phyloP scores from a whole-genome alignment of 331 rosid species.

The Quercus tomentella region DNA sequence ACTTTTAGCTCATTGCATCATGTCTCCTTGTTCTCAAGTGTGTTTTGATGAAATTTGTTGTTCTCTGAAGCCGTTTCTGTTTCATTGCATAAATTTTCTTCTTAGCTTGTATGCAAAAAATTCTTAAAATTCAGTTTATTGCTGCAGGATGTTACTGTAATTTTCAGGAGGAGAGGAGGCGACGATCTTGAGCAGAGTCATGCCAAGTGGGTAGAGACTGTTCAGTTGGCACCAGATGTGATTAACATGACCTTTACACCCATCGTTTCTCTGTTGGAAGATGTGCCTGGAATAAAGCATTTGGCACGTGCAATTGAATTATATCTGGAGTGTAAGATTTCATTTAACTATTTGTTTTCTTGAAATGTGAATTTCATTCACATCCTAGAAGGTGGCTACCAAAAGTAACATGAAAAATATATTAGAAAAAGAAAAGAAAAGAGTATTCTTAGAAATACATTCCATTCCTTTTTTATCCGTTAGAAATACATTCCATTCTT shows the following conservation, averaged over 20 bases:
- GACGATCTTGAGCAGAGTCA: conserved; percentile 98
- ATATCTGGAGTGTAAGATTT: conserved; percentile 82
- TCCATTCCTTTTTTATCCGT: too few relatives aligned
- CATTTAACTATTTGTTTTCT: conserved; percentile 7
- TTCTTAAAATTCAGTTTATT: conserved; percentile 1
- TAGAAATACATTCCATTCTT: neutral
- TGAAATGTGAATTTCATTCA: conserved; percentile 11
- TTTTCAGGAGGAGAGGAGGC: conserved; percentile 99
- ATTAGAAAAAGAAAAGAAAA: neutral
- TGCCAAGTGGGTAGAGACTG: conserved; percentile 85
- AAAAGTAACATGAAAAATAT: neutral
- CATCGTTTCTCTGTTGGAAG: conserved; percentile 88
- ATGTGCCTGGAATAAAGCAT: conserved; percentile 76
- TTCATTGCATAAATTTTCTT: conserved; percentile 3
- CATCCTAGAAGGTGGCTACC: neutral
- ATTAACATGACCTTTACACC: conserved; percentile 95
- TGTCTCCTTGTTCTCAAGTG: conserved; percentile 10
- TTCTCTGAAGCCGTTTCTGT: neutral
- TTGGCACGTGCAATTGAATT: conserved; percentile 85
- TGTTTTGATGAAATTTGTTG: neutral
- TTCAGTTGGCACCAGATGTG: conserved; percentile 84
- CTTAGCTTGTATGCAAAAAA: neutral
- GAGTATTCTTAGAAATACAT: neutral
- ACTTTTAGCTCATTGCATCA: neutral
- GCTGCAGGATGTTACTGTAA: conserved; percentile 93